Percentiles rank a stretch among this genome's conserved stretches.
These are phyloP conservation scores for Schizophyllum amplum DNA, from an alignment of 1,284 basidiomycete species.

Conservation along the genomic window DNA sequence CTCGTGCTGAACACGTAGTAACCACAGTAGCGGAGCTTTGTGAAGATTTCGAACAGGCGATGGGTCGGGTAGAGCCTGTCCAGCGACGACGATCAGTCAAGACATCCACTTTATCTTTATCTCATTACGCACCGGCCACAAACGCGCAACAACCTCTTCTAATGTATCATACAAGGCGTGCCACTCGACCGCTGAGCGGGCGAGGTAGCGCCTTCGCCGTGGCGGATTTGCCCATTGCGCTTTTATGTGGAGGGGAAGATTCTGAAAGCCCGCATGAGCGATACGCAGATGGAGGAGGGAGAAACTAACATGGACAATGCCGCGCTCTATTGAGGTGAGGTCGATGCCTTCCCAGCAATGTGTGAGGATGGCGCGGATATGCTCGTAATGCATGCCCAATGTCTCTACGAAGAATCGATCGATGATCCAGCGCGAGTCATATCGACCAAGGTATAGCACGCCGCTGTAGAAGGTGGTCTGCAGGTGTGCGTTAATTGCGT, in stretches of 20 bases:
- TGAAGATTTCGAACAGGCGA: constrained; percentile 18
- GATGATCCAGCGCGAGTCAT: constrained; percentile 45
- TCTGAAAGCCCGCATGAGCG: constrained; percentile 26
- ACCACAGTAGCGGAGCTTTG: constrained; percentile 46
- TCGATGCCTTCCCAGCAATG: constrained; percentile 31
- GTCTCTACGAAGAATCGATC: constrained; percentile 64
- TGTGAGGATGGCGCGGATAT: constrained; percentile 31
- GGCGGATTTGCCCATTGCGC: constrained; percentile 62
- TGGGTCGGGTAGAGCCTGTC: background rate
- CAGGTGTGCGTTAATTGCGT: constrained; percentile 7
- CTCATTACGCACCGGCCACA: constrained; percentile 33
- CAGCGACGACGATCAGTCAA: background rate
- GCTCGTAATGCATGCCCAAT: constrained; percentile 42
- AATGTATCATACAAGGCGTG: background rate
- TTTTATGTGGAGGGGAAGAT: constrained; percentile 47
- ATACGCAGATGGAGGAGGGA: background rate
- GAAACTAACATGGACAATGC: background rate
- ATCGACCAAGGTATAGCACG: constrained; percentile 42
- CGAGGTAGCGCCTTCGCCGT: constrained; percentile 40
- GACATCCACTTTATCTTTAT: too few species aligned
- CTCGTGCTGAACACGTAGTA: constrained; percentile 55
- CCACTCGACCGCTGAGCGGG: constrained; percentile 9
- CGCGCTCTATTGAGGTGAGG: constrained; percentile 31
- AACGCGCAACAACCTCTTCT: constrained; percentile 46
- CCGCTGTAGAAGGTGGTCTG: constrained; percentile 58